Base-by-base conservation (phyloP, 1,139 yeast species). In the Geotrichum cucujoidarum region DNA sequence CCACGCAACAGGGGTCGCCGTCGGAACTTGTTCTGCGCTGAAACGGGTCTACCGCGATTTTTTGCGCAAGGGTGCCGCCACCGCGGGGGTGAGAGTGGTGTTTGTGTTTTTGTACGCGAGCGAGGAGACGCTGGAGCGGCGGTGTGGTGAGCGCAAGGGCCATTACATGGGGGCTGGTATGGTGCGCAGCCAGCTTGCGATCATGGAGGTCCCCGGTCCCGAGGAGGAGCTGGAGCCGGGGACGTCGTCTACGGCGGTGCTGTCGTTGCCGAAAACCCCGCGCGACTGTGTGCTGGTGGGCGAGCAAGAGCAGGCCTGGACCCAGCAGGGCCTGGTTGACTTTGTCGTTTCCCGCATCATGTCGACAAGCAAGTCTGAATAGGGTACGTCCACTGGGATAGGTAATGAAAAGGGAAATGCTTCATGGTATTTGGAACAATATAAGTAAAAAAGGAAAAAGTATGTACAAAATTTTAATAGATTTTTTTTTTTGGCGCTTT, bases 101-200 rank as follows among this genome's bases (percentile, higher is more conserved):
- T 83, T 83, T 64, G 71, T 88, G 35, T 83, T 90, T 60, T 67
- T 90, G 44, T 74, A 78, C 60, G 83, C 89, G 11, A 70, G 79
- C 3, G 76, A 73, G 56, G 83, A 80, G 8, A 84, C 76, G 56
- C 74, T 89, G 44, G 55, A 76, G 18, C 64, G 68, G 34, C 74
- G 97, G 47, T 84, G 88, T 45, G 68, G 67, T 14, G 64, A 68
- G 16, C 73, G 98, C 54, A 65, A 75, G 56, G 80, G 79, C 44
- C 98, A 92, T 61, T 92, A 75, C 64, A 90, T 92, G 96, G 88
- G 88, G 59, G 73, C 83, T 2, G 77, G 78, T 50, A 87, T 89
- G 97, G 80, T 89, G 39, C 73, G 76, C 52, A 81, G 90, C 20
- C 97, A 89, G 62, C 81, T 81, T 55, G 78, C 73, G 8, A 80